These are phyloP conservation scores for Sphaerosporella brunnea DNA, from an alignment of 495 filamentous ascomycete genomes.

Conservation along the genomic window DNA sequence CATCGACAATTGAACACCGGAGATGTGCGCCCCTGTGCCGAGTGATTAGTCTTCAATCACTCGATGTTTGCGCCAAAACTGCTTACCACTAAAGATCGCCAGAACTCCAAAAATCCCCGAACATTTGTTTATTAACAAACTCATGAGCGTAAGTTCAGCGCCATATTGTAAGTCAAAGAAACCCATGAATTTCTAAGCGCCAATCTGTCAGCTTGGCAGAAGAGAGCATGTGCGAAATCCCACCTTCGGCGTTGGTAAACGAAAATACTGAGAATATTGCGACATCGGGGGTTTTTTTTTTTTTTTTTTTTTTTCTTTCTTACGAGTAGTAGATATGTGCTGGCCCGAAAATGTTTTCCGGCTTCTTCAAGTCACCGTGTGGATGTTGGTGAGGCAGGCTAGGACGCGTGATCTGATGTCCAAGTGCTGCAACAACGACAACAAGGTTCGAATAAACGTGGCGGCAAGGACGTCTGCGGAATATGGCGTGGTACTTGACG, in stretches of 20 bases:
- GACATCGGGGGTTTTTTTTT: no score
- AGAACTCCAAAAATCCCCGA: slow-evolving; percentile 78
- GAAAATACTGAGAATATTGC: not conserved
- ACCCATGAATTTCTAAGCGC: slow-evolving; percentile 54
- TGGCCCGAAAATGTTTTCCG: no score
- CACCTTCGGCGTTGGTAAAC: not conserved
- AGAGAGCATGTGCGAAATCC: not conserved
- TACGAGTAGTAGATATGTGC: no score
- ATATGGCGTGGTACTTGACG: no score
- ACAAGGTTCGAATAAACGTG: no score
- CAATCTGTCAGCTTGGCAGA: not conserved
- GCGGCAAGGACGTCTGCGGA: no score
- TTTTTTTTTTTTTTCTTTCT: no score
- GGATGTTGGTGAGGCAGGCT: no score
- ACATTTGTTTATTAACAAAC: slow-evolving; percentile 70
- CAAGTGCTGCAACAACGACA: no score
- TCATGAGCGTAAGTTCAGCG: slow-evolving; percentile 60
- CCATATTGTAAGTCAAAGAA: slow-evolving; percentile 71
- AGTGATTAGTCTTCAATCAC: not conserved
- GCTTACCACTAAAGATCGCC: slow-evolving; percentile 67
- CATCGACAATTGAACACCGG: slow-evolving; percentile 53
- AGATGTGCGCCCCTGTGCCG: slow-evolving; percentile 31
- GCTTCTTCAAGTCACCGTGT: no score
- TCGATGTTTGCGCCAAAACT: slow-evolving; percentile 20
- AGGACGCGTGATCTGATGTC: no score